Conservation (phyloP, 177 flowering plant genomes). For the Vitis hybrid region DNA sequence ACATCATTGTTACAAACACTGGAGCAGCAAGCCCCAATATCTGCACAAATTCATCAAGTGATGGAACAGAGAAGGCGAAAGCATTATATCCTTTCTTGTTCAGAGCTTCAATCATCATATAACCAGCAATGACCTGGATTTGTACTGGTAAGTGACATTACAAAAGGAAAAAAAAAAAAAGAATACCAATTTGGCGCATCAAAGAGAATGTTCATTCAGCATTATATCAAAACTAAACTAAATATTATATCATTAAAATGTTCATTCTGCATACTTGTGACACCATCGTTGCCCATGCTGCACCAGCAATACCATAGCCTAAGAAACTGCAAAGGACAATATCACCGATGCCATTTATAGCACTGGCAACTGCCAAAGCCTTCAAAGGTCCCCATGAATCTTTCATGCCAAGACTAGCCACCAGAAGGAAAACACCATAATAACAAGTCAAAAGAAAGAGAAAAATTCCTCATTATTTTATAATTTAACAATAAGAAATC, state of each 20-base stretch:
- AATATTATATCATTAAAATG: too few relatives aligned
- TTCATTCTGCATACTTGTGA: constrained; percentile 60
- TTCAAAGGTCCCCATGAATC: constrained; percentile 98
- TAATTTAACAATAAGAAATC: too few relatives aligned
- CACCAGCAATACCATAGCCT: constrained; percentile 94
- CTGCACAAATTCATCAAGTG: constrained; percentile 56
- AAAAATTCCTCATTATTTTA: too few relatives aligned
- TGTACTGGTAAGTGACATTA: constrained; percentile 10
- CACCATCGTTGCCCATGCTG: constrained; percentile 98
- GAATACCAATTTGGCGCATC: too few relatives aligned
- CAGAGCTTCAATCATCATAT: constrained; percentile 79
- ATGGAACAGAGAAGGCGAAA: constrained; percentile 63
- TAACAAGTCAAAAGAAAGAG: too few relatives aligned
- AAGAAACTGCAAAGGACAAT: constrained; percentile 67
- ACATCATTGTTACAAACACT: constrained; percentile 77
- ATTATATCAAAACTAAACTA: too few relatives aligned
- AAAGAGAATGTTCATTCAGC: too few relatives aligned
- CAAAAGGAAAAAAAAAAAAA: background rate
- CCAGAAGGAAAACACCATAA: constrained; percentile 7
- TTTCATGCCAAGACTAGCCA: constrained; percentile 89
- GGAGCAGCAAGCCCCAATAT: constrained; percentile 87
- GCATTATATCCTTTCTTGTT: constrained; percentile 81
- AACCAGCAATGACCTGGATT: constrained; percentile 78
- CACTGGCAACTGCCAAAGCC: constrained; percentile 81
- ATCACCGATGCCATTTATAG: constrained; percentile 76